Base-by-base conservation (phyloP, 1,284 basidiomycete species). In the Paramarasmius palmivorus region DNA sequence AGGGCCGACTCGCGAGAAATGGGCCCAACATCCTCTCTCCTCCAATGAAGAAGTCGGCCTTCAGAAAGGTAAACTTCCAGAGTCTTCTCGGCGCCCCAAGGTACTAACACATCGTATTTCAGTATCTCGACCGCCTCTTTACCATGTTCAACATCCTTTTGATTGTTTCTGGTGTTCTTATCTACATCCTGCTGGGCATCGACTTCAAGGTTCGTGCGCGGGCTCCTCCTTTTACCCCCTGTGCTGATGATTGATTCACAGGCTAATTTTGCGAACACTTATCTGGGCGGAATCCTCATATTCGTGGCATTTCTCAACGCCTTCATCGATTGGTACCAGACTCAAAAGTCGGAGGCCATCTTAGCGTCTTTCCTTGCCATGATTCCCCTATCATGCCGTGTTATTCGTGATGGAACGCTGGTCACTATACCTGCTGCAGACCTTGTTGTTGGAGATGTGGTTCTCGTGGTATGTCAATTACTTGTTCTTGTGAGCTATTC, bases 131-230 rank as follows among this genome's bases (percentile, higher is more conserved):
- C 63, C 80, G 83, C 40, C 70, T 87, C 17, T 61, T 78, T 55
- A 83, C 82, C 5, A 79, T 87, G 79, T 88, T 87, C 70, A 88
- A 88, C 68, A 74, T 88, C 56, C 71, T 88, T 42, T 71, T 88
- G 48, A 84, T 86, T 56, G 56, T 84, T 38, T 81, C 83, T 44
- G 83, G 83, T 53, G 68, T 86, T 39, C 71, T 88, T 42, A 83
- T 85, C 68, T 87, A 87, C 60, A 73, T 83, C 47, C 71, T 88
- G 5, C 73, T 88, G 17, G 84, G 80, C 3, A 77, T 87, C 48
- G 71, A 83, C 62, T 85, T 81, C 66, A 75, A 83, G 66, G 82
- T 83, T 57, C 52, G 65, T 51, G n/a, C n/a, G n/a, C n/a, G n/a
- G 20, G 8, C 10, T 26, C 25, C 3, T 17, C 20, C 23, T 19